Evolutionary conservation across 2,329 filamentous ascomycete genomes (phyloP).

Genomic region (Fonsecaea monophora): DNA sequence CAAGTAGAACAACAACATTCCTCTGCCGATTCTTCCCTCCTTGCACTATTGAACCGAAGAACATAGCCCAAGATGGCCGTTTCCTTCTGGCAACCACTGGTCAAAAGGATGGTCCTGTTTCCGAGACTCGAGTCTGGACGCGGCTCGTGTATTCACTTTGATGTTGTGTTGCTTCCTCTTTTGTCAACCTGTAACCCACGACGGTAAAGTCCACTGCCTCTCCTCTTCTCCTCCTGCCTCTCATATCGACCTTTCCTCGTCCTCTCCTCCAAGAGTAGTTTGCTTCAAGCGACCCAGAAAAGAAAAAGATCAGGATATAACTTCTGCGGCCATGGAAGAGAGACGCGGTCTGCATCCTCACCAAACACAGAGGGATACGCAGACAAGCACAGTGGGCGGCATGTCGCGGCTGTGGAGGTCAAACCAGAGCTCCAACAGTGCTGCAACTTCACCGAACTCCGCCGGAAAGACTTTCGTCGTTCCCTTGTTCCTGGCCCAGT

Average conservation of each 20-base stretch:
- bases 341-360: constrained; percentile 3
- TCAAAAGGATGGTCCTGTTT: constrained; percentile 18
- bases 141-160: constrained; percentile 16
- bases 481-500: constrained; percentile 28
- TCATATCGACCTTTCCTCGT: constrained; percentile 2
- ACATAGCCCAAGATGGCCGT: constrained; percentile 6
- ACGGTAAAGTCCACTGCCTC: constrained; percentile 9
- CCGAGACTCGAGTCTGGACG: constrained; percentile 15
- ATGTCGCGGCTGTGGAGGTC: constrained; percentile 27
- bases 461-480: constrained; percentile 32
- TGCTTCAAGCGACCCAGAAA: background rate
- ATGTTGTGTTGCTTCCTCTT: constrained; percentile 23
- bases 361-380: constrained; percentile 3
- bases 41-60: constrained; percentile 20
- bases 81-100: constrained; percentile 13
- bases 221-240: constrained; percentile 8
- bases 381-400: constrained; percentile 16
- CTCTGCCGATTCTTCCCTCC: constrained; percentile 23
- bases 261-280: background rate
- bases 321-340: constrained; percentile 10
- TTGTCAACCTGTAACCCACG: background rate
- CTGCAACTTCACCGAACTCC: constrained; percentile 17
- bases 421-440: constrained; percentile 6
- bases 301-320: background rate
- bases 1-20: constrained; percentile 18